A percentile compares a stretch with the other conserved stretches of the same genome.
Conservation (phyloP, 805 yeast species). For the Huiozyma naganishii region DNA sequence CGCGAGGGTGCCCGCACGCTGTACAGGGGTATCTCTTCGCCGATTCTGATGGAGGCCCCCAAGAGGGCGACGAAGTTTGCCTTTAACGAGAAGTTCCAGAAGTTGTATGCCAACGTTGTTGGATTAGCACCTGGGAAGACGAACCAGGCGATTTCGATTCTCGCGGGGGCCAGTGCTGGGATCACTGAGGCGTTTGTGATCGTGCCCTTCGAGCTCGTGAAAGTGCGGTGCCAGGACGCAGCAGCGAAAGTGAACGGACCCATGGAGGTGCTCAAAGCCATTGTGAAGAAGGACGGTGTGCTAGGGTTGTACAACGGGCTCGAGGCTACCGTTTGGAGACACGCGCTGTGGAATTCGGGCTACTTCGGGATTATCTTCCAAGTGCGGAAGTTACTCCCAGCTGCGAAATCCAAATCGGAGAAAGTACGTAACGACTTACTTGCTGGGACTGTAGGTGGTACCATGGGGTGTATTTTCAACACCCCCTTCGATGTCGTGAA, state of each 20-base stretch:
- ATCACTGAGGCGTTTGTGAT: conserved; percentile 94
- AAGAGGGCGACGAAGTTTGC: conserved; percentile 98
- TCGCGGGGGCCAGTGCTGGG: conserved; percentile 98
- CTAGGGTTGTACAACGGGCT: conserved; percentile 86
- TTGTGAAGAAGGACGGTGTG: conserved; percentile 65
- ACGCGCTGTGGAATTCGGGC: conserved; percentile 94
- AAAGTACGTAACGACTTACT: conserved; percentile 79
- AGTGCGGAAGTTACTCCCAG: conserved; percentile 68
- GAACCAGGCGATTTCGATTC: conserved; percentile 74
- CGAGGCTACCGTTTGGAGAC: conserved; percentile 97
- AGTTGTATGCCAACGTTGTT: conserved; percentile 60
- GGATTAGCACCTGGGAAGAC: conserved; percentile 44
- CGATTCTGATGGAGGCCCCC: conserved; percentile 98
- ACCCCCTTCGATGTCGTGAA: conserved; percentile 98
- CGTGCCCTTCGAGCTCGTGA: conserved; percentile 93
- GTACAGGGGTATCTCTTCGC: conserved; percentile 91
- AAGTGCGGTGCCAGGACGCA: conserved; percentile 88
- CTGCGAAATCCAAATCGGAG: conserved; percentile 56
- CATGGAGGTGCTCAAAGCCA: conserved; percentile 66
- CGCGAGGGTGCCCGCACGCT: conserved; percentile 77
- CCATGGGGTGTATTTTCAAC: conserved; percentile 87
- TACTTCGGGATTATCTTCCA: conserved; percentile 93
- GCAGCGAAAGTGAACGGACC: conserved; percentile 58
- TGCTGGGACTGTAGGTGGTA: conserved; percentile 95
- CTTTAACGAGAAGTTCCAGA: conserved; percentile 94